Percentiles rank a stretch among this genome's conserved stretches.
Conservation (phyloP, 441 rosid genomes). For the Gossypium schwendimanii region DNA sequence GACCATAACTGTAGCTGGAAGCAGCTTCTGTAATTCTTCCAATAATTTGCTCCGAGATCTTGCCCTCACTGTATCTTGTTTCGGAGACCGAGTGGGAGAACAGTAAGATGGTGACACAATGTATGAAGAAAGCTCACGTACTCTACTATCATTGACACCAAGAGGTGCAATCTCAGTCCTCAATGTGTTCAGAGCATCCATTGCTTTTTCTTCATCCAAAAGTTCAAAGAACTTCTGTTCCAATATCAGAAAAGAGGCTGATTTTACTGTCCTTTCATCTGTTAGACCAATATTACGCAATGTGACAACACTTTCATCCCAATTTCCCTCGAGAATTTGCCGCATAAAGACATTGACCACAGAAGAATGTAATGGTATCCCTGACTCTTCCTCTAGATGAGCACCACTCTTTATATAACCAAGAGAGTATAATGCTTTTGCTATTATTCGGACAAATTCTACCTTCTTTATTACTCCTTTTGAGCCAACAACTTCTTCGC, state of each 20-base stretch:
- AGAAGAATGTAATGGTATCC: conserved; percentile 43
- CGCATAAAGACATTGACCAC: conserved; percentile 35
- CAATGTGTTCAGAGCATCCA: conserved; percentile 49
- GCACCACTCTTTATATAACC: conserved; percentile 57
- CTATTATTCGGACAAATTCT: conserved; percentile 53
- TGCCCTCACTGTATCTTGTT: conserved; percentile 20
- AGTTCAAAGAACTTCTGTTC: conserved; percentile 60
- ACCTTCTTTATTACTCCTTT: conserved; percentile 49
- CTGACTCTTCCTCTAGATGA: conserved; percentile 58
- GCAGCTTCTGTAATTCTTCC: conserved; percentile 49
- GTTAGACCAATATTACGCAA: conserved; percentile 34
- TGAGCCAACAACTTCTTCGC: conserved; percentile 45
- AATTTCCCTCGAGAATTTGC: conserved; percentile 44
- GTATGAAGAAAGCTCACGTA: conserved; percentile 40
- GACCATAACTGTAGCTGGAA: conserved; percentile 47
- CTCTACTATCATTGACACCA: conserved; percentile 23
- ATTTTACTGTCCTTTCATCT: conserved; percentile 38
- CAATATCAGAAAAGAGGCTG: conserved; percentile 48
- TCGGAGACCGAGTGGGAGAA: conserved; percentile 21
- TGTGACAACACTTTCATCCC: conserved; percentile 46
- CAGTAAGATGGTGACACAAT: conserved; percentile 31
- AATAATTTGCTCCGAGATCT: conserved; percentile 41
- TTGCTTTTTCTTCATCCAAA: conserved; percentile 33
- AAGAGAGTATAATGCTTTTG: conserved; percentile 51
- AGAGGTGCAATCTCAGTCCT: conserved; percentile 59